Percentiles rank a stretch among this genome's conserved stretches.
Conservation (phyloP, 371 early-diverging fungal species). For the Fennellomyces sp. region DNA sequence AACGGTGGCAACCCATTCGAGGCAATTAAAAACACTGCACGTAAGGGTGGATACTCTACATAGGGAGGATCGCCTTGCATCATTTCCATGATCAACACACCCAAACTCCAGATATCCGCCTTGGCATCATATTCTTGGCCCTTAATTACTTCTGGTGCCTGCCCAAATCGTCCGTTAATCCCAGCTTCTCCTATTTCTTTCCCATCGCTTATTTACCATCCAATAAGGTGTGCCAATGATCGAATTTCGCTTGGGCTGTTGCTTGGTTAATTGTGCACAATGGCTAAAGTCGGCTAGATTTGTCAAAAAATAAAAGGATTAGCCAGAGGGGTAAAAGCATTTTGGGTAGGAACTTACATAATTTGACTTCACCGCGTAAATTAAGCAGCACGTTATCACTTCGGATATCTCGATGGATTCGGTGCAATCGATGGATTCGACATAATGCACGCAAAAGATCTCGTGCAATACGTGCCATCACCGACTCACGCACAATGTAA, state of each 20-base stretch:
- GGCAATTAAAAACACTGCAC: constrained; percentile 68
- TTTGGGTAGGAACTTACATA: constrained; percentile 62
- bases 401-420: constrained; percentile 95
- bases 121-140: constrained; percentile 78
- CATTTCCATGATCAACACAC: constrained; percentile 85
- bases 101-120: constrained; percentile 90
- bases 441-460: constrained; percentile 88
- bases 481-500: constrained; percentile 49
- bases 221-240: constrained; percentile 88
- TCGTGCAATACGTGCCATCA: constrained; percentile 70
- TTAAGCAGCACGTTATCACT: constrained; percentile 83
- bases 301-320: background rate
- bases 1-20: constrained; percentile 64
- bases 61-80: constrained; percentile 81
- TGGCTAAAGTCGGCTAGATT: constrained; percentile 74
- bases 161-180: background rate
- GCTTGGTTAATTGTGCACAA: constrained; percentile 65
- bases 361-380: constrained; percentile 72
- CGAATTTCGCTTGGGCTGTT: constrained; percentile 67
- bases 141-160: constrained; percentile 91
- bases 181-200: background rate
- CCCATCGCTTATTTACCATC: constrained; percentile 61
- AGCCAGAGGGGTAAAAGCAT: constrained; percentile 45
- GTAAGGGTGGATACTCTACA: constrained; percentile 64
- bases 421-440: constrained; percentile 87